phyloP scores from a whole-genome alignment of 805 yeast genomes.

The Candida tallmaniae region DNA sequence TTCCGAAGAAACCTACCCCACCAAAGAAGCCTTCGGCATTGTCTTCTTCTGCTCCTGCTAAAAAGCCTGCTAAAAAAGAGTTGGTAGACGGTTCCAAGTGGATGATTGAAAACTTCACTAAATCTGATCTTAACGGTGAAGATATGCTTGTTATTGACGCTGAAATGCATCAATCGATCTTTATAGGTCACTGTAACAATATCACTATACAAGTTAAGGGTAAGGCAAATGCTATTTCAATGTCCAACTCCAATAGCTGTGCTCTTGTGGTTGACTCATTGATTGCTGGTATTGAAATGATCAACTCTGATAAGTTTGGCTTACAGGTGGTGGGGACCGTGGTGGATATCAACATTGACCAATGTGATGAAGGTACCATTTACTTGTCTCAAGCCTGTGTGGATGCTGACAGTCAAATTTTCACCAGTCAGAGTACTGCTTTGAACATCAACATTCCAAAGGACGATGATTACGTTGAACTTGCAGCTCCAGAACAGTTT shows the following conservation, averaged over 20 bases:
- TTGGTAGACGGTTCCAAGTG: constrained; percentile 78
- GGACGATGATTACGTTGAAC: constrained; percentile 73
- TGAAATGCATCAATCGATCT: constrained; percentile 81
- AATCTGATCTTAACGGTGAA: constrained; percentile 36
- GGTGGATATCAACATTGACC: constrained; percentile 84
- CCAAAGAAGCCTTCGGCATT: constrained; percentile 56
- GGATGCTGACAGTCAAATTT: constrained; percentile 59
- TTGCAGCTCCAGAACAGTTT: constrained; percentile 89
- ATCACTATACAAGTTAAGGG: constrained; percentile 81
- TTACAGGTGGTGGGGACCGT: constrained; percentile 78
- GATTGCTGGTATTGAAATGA: constrained; percentile 83
- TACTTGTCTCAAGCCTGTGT: constrained; percentile 73
- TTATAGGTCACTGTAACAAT: constrained; percentile 75
- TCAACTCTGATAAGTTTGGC: constrained; percentile 77
- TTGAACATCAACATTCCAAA: constrained; percentile 81
- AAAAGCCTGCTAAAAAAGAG: constrained; percentile 51
- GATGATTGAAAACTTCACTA: constrained; percentile 78
- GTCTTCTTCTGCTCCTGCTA: constrained; percentile 35
- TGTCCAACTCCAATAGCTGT: constrained; percentile 65
- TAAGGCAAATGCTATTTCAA: constrained; percentile 82
- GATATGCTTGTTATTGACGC: constrained; percentile 70
- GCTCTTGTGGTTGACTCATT: constrained; percentile 81
- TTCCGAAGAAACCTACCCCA: constrained; percentile 65
- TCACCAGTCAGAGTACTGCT: constrained; percentile 80
- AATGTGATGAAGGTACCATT: constrained; percentile 79